Evolutionary conservation across 2,329 filamentous ascomycete genomes (phyloP), one percentile per base, ranked within the genome.

Genomic region (Aureobasidium zeae): DNA sequence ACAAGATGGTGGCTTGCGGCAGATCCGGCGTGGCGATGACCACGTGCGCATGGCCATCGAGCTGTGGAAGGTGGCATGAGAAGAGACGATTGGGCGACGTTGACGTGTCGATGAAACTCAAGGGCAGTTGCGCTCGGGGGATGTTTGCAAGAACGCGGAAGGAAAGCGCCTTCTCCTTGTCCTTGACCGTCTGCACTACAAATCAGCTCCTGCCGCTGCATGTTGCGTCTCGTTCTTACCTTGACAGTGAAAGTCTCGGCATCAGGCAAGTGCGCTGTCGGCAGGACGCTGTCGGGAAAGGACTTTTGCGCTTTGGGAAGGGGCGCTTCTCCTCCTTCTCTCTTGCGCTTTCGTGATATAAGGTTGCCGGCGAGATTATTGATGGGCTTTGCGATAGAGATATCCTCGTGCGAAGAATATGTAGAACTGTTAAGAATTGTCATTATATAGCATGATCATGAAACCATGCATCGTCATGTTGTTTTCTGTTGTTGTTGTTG

Each of bases 21-120:
- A 69, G 64, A 31, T 81, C 74, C 32, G 74, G 68, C 46, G 75
- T 69, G 20, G 77, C 79, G 47, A 86, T 66, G 8, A 86, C 68
- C 12, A 84, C 64, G 46, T 71, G 72, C 44, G 45, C 53, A 76
- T 68, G n/a, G 67, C 72, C 60, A 49, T 83, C 79, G 48, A 83
- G 64, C 45, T 79, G 74, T 49, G 75, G 74, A 52, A 83, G 69
- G 50, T 72, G 68, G 6, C 76, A 75, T 52, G 79, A 75, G 56
- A 77, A 82, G 33, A 74, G 67, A 37, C 73, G 73, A 36, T 70
- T 72, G 17, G 65, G 65, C 11, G 71, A 65, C 9, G 67, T 61
- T 16, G 65, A 59, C 28, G 78, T 67, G 54, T 83, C 79, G 46
- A 84, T 71, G 51, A 60, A 73, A 1, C 77, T 75, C n/a, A 83